Evolutionary conservation across 2,329 filamentous ascomycete genomes (phyloP).

Genomic region (Chlorencoelia australis): DNA sequence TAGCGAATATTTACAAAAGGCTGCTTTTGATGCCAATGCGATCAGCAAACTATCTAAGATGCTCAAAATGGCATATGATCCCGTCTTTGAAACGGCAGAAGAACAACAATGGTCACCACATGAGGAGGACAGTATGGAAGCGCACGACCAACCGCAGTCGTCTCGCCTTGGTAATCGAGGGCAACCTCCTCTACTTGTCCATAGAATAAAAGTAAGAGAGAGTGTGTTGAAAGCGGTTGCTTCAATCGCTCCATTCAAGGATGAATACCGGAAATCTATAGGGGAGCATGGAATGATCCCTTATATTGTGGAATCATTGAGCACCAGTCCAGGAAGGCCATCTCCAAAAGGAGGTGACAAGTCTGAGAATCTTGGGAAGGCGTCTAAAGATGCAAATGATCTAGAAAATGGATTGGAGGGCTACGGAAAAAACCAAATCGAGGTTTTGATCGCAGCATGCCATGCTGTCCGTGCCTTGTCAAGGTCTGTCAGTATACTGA

Average conservation of each 20-base stretch:
- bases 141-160: constrained; percentile 22
- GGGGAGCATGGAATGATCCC: constrained; percentile 72
- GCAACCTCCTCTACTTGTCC: constrained; percentile 47
- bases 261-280: constrained; percentile 73
- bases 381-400: constrained; percentile 12
- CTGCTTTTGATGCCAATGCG: constrained; percentile 62
- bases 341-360: constrained; percentile 27
- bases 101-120: constrained; percentile 44
- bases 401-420: constrained; percentile 25
- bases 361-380: constrained; percentile 29
- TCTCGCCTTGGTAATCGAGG: constrained; percentile 50
- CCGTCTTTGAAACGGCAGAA: constrained; percentile 35
- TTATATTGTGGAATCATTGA: constrained; percentile 77
- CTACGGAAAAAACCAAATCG: constrained; percentile 63
- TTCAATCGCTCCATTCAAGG: constrained; percentile 71
- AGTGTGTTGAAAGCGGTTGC: constrained; percentile 68
- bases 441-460: constrained; percentile 78
- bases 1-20: constrained; percentile 68
- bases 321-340: constrained; percentile 46
- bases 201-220: constrained; percentile 68
- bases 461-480: constrained; percentile 72
- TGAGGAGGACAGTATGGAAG: constrained; percentile 8
- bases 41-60: constrained; percentile 53
- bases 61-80: constrained; percentile 57
- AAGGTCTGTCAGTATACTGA: constrained; percentile 71